Base-by-base conservation (phyloP, 1,139 yeast genomes). In the Pichia sp. region DNA sequence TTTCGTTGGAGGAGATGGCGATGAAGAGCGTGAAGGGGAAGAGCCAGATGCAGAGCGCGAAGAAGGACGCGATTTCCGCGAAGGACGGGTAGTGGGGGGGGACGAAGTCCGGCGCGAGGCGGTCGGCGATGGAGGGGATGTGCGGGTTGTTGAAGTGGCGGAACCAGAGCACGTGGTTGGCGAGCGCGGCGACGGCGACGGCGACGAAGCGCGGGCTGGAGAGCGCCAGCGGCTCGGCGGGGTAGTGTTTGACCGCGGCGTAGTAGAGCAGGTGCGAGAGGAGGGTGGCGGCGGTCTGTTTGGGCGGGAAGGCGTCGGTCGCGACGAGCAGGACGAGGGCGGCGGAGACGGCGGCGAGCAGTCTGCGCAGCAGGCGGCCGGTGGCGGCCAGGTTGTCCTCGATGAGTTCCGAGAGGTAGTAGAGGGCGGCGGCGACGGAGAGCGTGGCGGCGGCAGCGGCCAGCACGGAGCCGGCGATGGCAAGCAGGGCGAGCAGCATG, bases 21-120 rank as follows among this genome's bases (percentile, higher is more conserved):
- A 94, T 92, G 67, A 94, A 90, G 53, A 94, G 72, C 3, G 96
- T 82, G 66, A 92, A 89, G 30, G 99, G 99, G 40, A 92, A 77
- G 52, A 90, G 74, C 99, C 99, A 92, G 15, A 92, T 83, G 59
- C 95, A 83, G 40, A 92, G 70, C 1, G 97, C 98, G 62, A 94
- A 89, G 65, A 92, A 92, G 5, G 97, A 85, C 26, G 97, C 87
- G 3, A 92, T 87, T 62, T 94, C 96, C 1, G 89, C 72, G 61
- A 92, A 92, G 8, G 85, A 73, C 1, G 96, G 95, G 51, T 86
- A 77, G 46, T 77, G 76, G n/a, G 85, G 85, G 27, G 86, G 79
- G 23, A 67, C 68, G 58, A 81, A 83, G 47, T 73, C 76, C 0
- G 82, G 79, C 53, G 71, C 72, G 53, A 79, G 69, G 51, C 85